Conservation (phyloP, 257 asterid species). For the Ilex aquifolium region DNA sequence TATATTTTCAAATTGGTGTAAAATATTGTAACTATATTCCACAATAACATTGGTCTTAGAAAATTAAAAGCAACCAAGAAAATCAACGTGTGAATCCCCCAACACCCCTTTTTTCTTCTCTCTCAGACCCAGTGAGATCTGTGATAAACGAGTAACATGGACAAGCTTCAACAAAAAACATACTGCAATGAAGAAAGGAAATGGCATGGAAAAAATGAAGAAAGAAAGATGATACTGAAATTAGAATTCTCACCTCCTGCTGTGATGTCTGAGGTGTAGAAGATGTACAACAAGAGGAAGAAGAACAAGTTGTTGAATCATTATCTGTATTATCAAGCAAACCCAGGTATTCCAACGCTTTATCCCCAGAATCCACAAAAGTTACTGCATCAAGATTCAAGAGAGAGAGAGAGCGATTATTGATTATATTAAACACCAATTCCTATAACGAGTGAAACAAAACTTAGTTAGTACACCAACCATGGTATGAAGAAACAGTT, state of each 20-base stretch:
- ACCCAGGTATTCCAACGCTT: slow-evolving; percentile 52
- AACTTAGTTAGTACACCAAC: slow-evolving; percentile 6
- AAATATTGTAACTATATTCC: too few relatives aligned
- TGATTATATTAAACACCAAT: too few relatives aligned
- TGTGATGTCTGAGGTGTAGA: slow-evolving; percentile 21
- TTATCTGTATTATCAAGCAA: slow-evolving; percentile 29
- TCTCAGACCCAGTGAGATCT: too few relatives aligned
- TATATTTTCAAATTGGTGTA: too few relatives aligned
- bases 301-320: slow-evolving; percentile 15
- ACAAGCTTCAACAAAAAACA: neutral
- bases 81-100: too few relatives aligned
- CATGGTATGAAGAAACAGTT: slow-evolving; percentile 50
- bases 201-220: too few relatives aligned
- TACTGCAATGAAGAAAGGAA: neutral
- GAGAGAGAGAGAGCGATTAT: neutral
- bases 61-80: too few relatives aligned
- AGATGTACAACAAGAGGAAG: slow-evolving; percentile 19
- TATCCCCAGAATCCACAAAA: slow-evolving; percentile 63
- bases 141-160: too few relatives aligned
- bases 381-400: slow-evolving; percentile 33
- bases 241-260: slow-evolving; percentile 22
- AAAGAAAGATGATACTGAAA: neutral
- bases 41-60: too few relatives aligned
- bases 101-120: too few relatives aligned
- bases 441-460: too few relatives aligned